Evolutionary conservation across 805 yeast genomes (phyloP), one percentile per base, ranked within the genome.

Genomic region (Komagataella ulmi): DNA sequence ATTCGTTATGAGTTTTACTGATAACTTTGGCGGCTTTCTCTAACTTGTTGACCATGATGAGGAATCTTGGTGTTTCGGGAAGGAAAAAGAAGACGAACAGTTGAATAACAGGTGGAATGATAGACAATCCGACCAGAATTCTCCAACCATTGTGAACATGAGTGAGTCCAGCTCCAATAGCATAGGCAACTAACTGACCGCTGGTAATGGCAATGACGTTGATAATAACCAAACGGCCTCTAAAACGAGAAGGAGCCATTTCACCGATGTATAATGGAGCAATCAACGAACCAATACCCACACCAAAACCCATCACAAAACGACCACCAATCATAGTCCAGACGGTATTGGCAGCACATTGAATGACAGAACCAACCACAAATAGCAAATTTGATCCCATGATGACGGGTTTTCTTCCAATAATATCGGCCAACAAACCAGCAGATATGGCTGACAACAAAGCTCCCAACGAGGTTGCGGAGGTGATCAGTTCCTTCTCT

Each of bases 381-480:
- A 93, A 91, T 60, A 91, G 69, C 2, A 85, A 61, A 61, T 89
- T 90, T 19, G 97, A 88, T 45, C 83, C 80, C 75, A 91, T 77
- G 50, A 93, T 74, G 51, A 88, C 86, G 54, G 85, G 83, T 62
- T 84, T 89, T 59, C 98, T 79, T 44, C 99, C 99, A 55, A 85
- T 68, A 30, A 78, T 60, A 62, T 91, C 97, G 47, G 97, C 97
- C 30, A 79, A 64, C 0, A 83, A 65, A 49, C 98, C 99, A 3
- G 96, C 95, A 46, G 79, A 57, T 12, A 85, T 55, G 5, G 96
- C 81, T 6, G 93, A 85, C 21, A 91, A 70, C 46, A 91, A 70
- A 1, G 98, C 98, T 54, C 98, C 99, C 24, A 91, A 71, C 0
- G 97, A 88, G 0, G 98, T 91, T 12, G 97, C 96, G 8, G 96